Evolutionary conservation across 768 basidiomycete species (phyloP), one percentile per base, ranked within the genome.

Genomic region (Tephrocybe rancida): DNA sequence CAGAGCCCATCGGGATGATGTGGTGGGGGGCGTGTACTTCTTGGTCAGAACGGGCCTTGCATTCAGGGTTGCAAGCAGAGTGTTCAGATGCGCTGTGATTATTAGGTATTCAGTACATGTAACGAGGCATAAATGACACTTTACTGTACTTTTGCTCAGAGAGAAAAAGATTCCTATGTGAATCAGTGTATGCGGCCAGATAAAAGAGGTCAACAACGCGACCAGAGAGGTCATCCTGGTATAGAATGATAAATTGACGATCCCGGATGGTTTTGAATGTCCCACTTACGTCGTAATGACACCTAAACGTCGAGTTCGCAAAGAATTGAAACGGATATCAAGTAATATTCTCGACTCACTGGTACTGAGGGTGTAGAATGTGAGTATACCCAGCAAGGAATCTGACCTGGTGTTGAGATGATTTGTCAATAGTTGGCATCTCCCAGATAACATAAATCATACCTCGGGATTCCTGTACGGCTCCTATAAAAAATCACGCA

Each of bases 1-100:
- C n/a, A n/a, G n/a, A n/a, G n/a, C n/a, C n/a, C n/a, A n/a, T n/a
- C n/a, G n/a, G n/a, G n/a, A n/a, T 22, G 21, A 6, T 5, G 24
- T 18, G 21, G n/a, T 22, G 6, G 35, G 9, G 35, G 29, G 29
- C 29, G 29, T 21, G n/a, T 54, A 48, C 30, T 47, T 48, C 26
- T n/a, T 44, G 5, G 21, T 22, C 21, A 55, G 25, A 29, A 26
- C 11, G 0, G 9, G 29, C 35, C 54, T 49, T n/a, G 32, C 48
- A 26, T 55, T 55, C 18, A 55, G 54, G 11, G 45, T 49, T 30
- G 54, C 54, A 19, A 47, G 27, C n/a, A 54, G 29, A 13, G 38
- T 54, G 30, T 54, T 48, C 2, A 54, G 18, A 39, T 54, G 44
- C 22, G 48, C 53, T 54, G 35, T 39, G 4, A 13, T 19, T 29